Evolutionary conservation across 495 filamentous ascomycete species (phyloP).

Genomic region (Clohesyomyces aquaticus): DNA sequence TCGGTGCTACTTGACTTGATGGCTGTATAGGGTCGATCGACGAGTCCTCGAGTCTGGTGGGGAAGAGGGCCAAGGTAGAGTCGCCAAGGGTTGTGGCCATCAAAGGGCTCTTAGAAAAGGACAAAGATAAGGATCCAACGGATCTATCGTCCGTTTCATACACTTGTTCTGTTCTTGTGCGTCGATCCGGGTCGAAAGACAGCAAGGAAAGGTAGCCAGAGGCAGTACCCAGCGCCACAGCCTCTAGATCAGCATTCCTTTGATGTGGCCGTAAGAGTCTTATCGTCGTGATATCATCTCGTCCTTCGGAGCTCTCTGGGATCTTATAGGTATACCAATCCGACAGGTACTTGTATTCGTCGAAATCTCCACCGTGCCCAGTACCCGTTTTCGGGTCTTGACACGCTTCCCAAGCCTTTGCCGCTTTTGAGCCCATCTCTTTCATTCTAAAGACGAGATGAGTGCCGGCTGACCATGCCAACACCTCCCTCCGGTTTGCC

Average conservation of each 20-base stretch:
- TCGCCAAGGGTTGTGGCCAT: slow-evolving; percentile 43
- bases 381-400: slow-evolving; percentile 18
- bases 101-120: slow-evolving; percentile 32
- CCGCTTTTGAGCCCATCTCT: slow-evolving; percentile 22
- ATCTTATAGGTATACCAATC: slow-evolving; percentile 60
- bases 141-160: slow-evolving; percentile 25
- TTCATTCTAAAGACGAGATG: slow-evolving; percentile 57
- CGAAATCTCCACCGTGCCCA: slow-evolving; percentile 16
- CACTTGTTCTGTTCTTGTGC: slow-evolving; percentile 26
- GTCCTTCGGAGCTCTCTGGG: slow-evolving; percentile 56
- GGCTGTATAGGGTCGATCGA: slow-evolving; percentile 43
- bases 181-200: slow-evolving; percentile 14
- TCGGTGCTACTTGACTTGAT: slow-evolving; percentile 48
- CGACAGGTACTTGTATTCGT: slow-evolving; percentile 37
- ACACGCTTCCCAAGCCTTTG: slow-evolving; percentile 7
- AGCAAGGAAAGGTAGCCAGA: slow-evolving; percentile 51
- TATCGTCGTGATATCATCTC: slow-evolving; percentile 65
- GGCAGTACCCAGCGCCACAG: slow-evolving; percentile 52
- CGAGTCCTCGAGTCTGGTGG: slow-evolving; percentile 42
- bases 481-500: slow-evolving; percentile 59
- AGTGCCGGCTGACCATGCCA: slow-evolving; percentile 66
- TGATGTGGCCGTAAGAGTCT: slow-evolving; percentile 56
- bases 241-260: slow-evolving; percentile 45
- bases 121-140: slow-evolving; percentile 36
- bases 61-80: slow-evolving; percentile 47